Base-by-base conservation (phyloP, 345 rosid species). In the Syzygium aqueum region DNA sequence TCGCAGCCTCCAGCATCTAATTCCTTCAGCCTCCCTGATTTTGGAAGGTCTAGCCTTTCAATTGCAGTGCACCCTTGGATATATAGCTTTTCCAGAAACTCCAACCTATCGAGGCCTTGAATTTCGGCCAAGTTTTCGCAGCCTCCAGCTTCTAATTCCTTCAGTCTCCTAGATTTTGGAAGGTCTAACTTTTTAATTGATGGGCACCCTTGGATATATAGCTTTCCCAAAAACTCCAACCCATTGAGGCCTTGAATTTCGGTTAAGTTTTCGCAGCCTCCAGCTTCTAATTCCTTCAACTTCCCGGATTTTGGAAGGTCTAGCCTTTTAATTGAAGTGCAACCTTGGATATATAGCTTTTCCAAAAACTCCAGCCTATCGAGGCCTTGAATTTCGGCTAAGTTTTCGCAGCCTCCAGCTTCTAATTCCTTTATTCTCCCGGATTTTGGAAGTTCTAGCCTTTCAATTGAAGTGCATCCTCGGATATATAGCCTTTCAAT, bases 261-360 rank as follows among this genome's bases (percentile, higher is more conserved):
- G 0, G 2, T 16, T 25, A 61, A 59, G 0, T 12, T 59, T 59
- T 27, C 0, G 2, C 67, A 59, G 13, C 67, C 67, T 27, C 67
- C 33, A 2, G 63, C 28, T 0, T 59, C 1, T 59, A 59, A 59
- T 59, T 59, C 30, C 2, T 5, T 27, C 3, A 27, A 0, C 2
- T 10, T 61, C 4, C 4, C 0, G 0, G 5, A 61, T 61, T n/a
- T 61, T 61, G 8, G 30, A 61, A 61, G 73, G 2, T 13, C 4
- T n/a, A n/a, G 0, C 0, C 0, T 14, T 61, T 61, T 0, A n/a
- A n/a, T 6, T 63, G 4, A 63, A 63, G 1, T 28, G 37, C 37
- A 63, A 10, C 21, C 40, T 3, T 0, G 1, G 0, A 15, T 28
- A 28, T 28, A 6, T 14, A 63, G 77, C 10, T 3, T 28, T 28